Percentiles rank a stretch among this genome's conserved stretches.
Conservation (phyloP, 805 yeast species). For the Lipomyces kockii region DNA sequence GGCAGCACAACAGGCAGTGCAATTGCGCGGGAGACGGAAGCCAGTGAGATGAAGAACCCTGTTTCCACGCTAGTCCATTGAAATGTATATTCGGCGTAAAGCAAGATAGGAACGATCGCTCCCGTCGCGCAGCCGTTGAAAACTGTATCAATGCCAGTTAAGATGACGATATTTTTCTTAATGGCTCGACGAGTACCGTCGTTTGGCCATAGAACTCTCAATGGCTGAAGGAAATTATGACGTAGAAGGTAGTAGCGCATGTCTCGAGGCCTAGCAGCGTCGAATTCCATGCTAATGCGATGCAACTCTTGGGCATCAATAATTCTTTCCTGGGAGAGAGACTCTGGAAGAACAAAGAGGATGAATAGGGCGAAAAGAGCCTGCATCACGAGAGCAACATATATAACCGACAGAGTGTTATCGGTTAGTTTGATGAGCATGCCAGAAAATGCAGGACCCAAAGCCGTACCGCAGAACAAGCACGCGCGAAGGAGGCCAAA, state of each 20-base stretch:
- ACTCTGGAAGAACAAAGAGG: slow-evolving; percentile 30
- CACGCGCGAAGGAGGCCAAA: slow-evolving; percentile 41
- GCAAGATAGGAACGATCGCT: slow-evolving; percentile 27
- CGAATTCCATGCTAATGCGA: background rate
- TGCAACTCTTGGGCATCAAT: slow-evolving; percentile 20
- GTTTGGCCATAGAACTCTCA: slow-evolving; percentile 35
- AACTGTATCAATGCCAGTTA: slow-evolving; percentile 27
- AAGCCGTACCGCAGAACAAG: slow-evolving; percentile 37
- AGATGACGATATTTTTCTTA: slow-evolving; percentile 22
- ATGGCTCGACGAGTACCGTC: slow-evolving; percentile 20
- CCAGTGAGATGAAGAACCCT: slow-evolving; percentile 41
- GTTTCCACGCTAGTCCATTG: slow-evolving; percentile 40
- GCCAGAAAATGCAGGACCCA: slow-evolving; percentile 41
- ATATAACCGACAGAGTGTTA: slow-evolving; percentile 10
- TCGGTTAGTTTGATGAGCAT: slow-evolving; percentile 30
- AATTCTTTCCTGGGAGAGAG: slow-evolving; percentile 18
- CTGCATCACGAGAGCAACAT: slow-evolving; percentile 2
- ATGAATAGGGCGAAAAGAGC: slow-evolving; percentile 12
- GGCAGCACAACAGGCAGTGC: slow-evolving; percentile 39
- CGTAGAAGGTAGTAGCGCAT: slow-evolving; percentile 8
- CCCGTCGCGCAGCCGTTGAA: slow-evolving; percentile 27
- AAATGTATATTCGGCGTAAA: slow-evolving; percentile 41
- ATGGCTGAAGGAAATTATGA: slow-evolving; percentile 39
- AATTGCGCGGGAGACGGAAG: slow-evolving; percentile 39
- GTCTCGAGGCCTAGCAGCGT: background rate